These are phyloP conservation scores for Casuarina glauca DNA, from an alignment of 306 rosid species.

Conservation along the genomic window DNA sequence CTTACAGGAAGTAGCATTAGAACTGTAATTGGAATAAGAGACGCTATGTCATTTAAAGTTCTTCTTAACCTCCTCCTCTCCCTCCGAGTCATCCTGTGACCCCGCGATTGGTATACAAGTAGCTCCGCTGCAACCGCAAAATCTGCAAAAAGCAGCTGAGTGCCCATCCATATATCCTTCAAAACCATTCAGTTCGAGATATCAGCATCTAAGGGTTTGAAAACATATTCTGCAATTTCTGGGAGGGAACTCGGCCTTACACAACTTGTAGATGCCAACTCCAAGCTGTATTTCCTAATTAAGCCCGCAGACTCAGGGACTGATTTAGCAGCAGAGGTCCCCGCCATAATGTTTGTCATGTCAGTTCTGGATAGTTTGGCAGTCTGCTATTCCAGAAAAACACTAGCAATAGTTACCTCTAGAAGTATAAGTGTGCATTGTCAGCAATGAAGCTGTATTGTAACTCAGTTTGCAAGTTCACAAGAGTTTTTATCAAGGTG, in stretches of 20 bases:
- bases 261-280: conserved; percentile 50
- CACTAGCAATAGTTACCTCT: not conserved
- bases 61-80: conserved; percentile 52
- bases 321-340: conserved; percentile 25
- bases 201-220: conserved; percentile 26
- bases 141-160: conserved; percentile 59
- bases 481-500: too few relatives aligned
- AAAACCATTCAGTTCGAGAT: conserved; percentile 25
- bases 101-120: conserved; percentile 41
- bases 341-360: conserved; percentile 22
- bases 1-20: conserved; percentile 74
- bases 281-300: conserved; percentile 48
- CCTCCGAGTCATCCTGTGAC: conserved; percentile 48
- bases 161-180: conserved; percentile 69
- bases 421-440: not conserved
- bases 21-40: conserved; percentile 59
- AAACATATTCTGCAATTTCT: not conserved
- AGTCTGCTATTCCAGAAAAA: conserved; percentile 26
- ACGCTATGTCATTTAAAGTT: conserved; percentile 49
- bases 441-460: not conserved
- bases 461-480: not conserved
- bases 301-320: conserved; percentile 28
- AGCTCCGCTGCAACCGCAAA: conserved; percentile 46
- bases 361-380: conserved; percentile 22
- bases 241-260: conserved; percentile 44